These are phyloP conservation scores for Sphagnum tenellum DNA, from an alignment of 225 moss, liverwort and hornwort species.

Conservation along the genomic window DNA sequence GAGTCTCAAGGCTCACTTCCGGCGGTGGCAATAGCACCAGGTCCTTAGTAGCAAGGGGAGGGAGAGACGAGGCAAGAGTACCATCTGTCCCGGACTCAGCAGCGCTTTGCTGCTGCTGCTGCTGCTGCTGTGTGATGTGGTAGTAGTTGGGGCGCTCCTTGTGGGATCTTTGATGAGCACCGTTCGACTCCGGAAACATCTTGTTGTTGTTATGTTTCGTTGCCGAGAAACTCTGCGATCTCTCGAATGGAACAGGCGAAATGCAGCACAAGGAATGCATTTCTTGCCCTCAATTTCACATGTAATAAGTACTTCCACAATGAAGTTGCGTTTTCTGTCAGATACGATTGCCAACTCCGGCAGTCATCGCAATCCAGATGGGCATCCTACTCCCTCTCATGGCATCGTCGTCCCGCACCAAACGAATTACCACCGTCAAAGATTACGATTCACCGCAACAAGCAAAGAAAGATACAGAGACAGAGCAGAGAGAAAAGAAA, in stretches of 20 bases:
- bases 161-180: conserved; percentile 21
- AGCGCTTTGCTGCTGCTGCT: conserved; percentile 16
- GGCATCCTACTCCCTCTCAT: too few species aligned
- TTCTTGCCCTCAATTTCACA: conserved; percentile 30
- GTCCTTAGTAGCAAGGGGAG: conserved; percentile 23
- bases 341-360: too few species aligned
- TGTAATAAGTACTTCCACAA: conserved; percentile 16
- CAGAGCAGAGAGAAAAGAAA: too few species aligned
- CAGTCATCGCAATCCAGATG: too few species aligned
- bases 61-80: conserved; percentile 14
- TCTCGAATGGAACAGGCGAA: conserved; percentile 48
- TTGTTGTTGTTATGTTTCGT: conserved; percentile 17
- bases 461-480: too few species aligned
- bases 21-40: background rate
- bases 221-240: conserved; percentile 13
- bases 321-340: background rate
- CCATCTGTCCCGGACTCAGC: too few species aligned
- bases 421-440: too few species aligned
- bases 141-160: conserved; percentile 24
- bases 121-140: conserved; percentile 14
- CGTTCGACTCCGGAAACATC: conserved; percentile 37
- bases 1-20: conserved; percentile 7
- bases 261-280: conserved; percentile 62
- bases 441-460: too few species aligned
- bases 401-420: too few species aligned